Evolutionary conservation across 371 early-diverging fungal species (phyloP), one percentile per base, ranked within the genome.

Genomic region (Mucor racemosus): DNA sequence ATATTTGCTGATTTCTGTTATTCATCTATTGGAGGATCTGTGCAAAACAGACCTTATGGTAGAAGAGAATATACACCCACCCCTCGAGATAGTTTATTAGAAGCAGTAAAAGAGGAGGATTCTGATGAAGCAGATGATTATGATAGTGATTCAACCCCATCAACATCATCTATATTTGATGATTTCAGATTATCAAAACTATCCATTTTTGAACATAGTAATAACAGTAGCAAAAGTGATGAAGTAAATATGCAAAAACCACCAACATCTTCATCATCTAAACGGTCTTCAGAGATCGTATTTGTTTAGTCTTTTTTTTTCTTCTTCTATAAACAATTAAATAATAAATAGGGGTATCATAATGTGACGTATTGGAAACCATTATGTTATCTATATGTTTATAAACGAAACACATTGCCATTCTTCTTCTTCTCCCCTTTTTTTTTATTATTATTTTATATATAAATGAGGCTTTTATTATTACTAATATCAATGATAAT

Each of bases 71-170:
- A 66, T 34, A 64, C 73, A 67, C 53, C 58, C 34, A 66, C 55
- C 69, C 55, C 78, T 70, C 54, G 72, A 75, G 65, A 86, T 78
- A 71, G 79, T 69, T 67, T 84, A 77, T 60, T 84, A 77, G 68
- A 84, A 80, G 53, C 78, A 21, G 44, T 67, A 17, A 55, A 54
- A 40, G 63, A 62, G 39, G 62, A 67, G 26, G 57, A 55, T 7
- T 53, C 53, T 31, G 58, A 48, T 8, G 66, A 59, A 31, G 65
- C 40, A 13, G 53, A 66, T n/a, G 38, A 40, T 14, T 35, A 54
- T 44, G 19, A 35, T 21, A 58, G 58, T 17, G 58, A 65, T 14
- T 58, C 6, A 0, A 31, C 60, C 9, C 40, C 31, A 60, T 33
- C 56, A 35, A 54, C 64, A 66, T 33, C 40, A 13, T 59, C 60